A percentile compares a stretch with the other conserved stretches of the same genome.
phyloP scores from a whole-genome alignment of 805 yeast species.

The Metschnikowia corniflorae region DNA sequence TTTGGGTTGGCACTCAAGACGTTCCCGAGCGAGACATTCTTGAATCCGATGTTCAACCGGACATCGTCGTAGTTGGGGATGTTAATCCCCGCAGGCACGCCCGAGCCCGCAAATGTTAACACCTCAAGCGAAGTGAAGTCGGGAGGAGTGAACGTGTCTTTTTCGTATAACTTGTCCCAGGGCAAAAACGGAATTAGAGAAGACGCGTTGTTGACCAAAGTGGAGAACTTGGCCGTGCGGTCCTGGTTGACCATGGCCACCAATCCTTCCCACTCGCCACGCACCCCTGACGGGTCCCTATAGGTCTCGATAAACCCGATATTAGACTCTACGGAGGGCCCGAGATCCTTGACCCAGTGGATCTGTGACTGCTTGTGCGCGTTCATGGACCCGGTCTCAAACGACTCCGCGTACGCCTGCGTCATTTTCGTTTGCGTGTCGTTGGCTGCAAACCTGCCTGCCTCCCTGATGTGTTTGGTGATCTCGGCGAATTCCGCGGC shows the following conservation, averaged over 20 bases:
- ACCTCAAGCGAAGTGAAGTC: constrained; percentile 91
- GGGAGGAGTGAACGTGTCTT: constrained; percentile 85
- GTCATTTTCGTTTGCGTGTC: constrained; percentile 68
- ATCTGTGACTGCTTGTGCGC: constrained; percentile 83
- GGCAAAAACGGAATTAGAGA: constrained; percentile 65
- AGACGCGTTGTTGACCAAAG: constrained; percentile 64
- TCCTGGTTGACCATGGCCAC: constrained; percentile 89
- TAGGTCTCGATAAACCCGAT: constrained; percentile 91
- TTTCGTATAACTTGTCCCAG: constrained; percentile 74
- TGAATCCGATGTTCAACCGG: constrained; percentile 78
- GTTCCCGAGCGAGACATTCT: constrained; percentile 86
- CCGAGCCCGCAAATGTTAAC: constrained; percentile 83
- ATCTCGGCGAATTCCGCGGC: constrained; percentile 58
- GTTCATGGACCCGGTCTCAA: constrained; percentile 76
- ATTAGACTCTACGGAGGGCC: constrained; percentile 69
- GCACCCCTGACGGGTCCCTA: constrained; percentile 86
- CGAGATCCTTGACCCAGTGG: constrained; percentile 82
- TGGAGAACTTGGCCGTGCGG: constrained; percentile 74
- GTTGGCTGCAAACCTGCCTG: constrained; percentile 65
- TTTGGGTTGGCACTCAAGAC: constrained; percentile 66
- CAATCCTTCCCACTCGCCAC: constrained; percentile 92
- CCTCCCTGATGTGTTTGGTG: constrained; percentile 52
- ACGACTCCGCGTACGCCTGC: constrained; percentile 62
- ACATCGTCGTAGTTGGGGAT: constrained; percentile 92
- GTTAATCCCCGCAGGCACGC: constrained; percentile 90